A percentile compares a stretch with the other conserved stretches of the same genome.
These are phyloP conservation scores for Iodosphaeria phyllophila DNA, from an alignment of 2,329 filamentous ascomycete genomes.

Conservation along the genomic window DNA sequence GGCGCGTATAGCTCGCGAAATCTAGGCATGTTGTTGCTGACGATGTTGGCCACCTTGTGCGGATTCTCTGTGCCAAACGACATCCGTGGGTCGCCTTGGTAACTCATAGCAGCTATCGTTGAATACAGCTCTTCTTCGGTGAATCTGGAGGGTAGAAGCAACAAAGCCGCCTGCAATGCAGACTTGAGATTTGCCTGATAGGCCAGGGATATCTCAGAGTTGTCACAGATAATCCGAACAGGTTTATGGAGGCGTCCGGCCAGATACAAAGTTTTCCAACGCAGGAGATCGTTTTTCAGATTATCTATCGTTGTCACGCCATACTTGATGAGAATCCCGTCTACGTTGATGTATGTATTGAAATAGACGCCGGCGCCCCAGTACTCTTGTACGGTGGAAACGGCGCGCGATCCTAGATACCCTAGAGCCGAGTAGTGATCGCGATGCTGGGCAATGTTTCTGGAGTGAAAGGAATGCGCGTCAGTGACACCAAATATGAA, in stretches of 20 bases:
- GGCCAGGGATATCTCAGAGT: conserved; percentile 76
- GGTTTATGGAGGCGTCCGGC: conserved; percentile 92
- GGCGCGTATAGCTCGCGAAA: conserved; percentile 86
- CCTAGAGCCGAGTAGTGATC: conserved; percentile 83
- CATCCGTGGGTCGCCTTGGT: conserved; percentile 96
- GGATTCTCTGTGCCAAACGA: conserved; percentile 75
- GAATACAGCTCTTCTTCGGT: conserved; percentile 77
- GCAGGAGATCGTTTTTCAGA: conserved; percentile 64
- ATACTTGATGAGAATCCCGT: conserved; percentile 94
- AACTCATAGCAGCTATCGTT: conserved; percentile 82
- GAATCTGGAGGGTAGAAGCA: conserved; percentile 70
- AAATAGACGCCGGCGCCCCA: conserved; percentile 95
- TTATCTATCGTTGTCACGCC: conserved; percentile 91
- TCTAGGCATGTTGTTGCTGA: conserved; percentile 74
- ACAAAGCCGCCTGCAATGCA: conserved; percentile 71
- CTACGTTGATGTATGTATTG: conserved; percentile 86
- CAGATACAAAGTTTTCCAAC: conserved; percentile 93
- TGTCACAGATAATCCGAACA: conserved; percentile 84
- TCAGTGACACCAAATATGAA: conserved; percentile 94
- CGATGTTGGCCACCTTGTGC: conserved; percentile 85
- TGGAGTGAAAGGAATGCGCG: conserved; percentile 88
- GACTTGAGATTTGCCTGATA: conserved; percentile 94
- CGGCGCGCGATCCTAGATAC: conserved; percentile 64
- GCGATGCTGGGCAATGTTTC: conserved; percentile 77
- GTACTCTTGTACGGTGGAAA: conserved; percentile 70